phyloP scores from a whole-genome alignment of 176 grass and related monocot species.

The Melocanna baccifera region DNA sequence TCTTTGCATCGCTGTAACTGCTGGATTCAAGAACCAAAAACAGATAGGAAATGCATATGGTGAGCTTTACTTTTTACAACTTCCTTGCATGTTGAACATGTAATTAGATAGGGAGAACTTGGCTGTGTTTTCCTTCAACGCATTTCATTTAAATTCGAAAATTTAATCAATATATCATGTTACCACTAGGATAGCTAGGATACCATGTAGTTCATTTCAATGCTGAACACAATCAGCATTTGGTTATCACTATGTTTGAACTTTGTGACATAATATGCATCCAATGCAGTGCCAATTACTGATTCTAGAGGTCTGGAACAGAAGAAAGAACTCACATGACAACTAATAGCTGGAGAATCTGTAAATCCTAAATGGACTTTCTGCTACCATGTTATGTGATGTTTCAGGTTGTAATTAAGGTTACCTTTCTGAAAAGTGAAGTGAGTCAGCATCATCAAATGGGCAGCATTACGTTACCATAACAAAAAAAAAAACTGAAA shows the following conservation, averaged over 20 bases:
- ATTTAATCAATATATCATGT: neutral
- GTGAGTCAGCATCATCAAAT: neutral
- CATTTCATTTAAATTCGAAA: neutral
- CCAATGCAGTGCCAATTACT: neutral
- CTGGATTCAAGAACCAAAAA: slow-evolving; percentile 26
- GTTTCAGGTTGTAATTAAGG: neutral
- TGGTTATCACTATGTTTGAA: neutral
- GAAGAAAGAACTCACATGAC: neutral
- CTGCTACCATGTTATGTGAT: neutral
- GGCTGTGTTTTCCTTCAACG: neutral
- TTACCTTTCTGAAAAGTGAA: neutral
- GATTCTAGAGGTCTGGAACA: neutral
- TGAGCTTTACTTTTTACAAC: slow-evolving; percentile 34
- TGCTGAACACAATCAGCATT: neutral
- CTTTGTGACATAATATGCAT: neutral
- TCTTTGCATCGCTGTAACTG: slow-evolving; percentile 64
- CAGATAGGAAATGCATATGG: slow-evolving; percentile 93
- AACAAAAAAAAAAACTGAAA: neutral
- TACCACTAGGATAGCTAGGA: neutral
- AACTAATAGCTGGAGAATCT: neutral
- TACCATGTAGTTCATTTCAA: neutral
- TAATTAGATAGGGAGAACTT: neutral
- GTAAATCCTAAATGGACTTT: neutral
- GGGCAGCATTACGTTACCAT: neutral
- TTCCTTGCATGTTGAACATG: slow-evolving; percentile 1